Base-by-base conservation (phyloP, 148 eudicot species). In the Vaccinium macrocarpon region DNA sequence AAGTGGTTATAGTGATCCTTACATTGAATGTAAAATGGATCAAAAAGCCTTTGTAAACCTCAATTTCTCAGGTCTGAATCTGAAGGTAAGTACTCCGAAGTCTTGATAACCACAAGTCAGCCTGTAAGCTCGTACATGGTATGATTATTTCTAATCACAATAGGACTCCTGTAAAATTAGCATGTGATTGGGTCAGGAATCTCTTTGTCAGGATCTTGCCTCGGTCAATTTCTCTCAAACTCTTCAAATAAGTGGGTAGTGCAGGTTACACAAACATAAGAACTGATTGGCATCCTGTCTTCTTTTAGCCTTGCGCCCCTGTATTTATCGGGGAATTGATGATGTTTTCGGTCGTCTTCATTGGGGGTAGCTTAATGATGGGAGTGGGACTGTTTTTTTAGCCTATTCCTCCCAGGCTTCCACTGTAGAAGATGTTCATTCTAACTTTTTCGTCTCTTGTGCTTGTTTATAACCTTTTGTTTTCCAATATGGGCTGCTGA, bases 51-150 rank as follows among this genome's bases (percentile, higher is more conserved):
- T 72, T 72, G 18, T 35, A 72, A 38, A 72, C 76, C 76, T 72
- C 23, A 18, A 38, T 72, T 1, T 23, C 46, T 11, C 38, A 62
- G 73, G 74, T 68, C 35, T 68, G 16, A 68, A 68, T 68, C 35
- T 68, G 16, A 68, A 68, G 68, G 68, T n/a, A 62, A 62, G 27
- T 62, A 23, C 68, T 62, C 68, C n/a, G n/a, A n/a, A 62, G 68
- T n/a, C 46, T 42, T 42, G 46, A 42, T 4, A 5, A 62, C 27
- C 29, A 62, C 27, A 21, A 2, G 68, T 62, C 68, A n/a, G 68
- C 74, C 29, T 68, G 74, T 62, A 72, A 72, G 49, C 49, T 71
- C 35, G 11, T 35, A 32, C n/a, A 8, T 16, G 2, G 1, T 72
- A 15, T 25, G 18, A 13, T 16, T 68, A 68, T 68, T 68, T 68